Base-by-base conservation (phyloP, 1,284 basidiomycete species). In the Heterobasidion annosum region DNA sequence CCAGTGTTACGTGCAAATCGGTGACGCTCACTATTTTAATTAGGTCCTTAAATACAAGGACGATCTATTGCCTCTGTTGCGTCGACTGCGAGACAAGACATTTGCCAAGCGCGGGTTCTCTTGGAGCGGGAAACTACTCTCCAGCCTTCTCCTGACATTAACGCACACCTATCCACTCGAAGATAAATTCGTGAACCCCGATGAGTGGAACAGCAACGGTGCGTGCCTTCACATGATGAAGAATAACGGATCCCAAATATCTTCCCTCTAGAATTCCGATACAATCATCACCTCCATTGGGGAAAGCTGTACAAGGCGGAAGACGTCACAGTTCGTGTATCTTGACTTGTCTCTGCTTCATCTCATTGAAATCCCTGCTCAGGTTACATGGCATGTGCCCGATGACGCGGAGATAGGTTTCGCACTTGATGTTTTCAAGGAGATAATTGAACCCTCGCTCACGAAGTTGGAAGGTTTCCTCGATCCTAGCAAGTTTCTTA, bases 41-140 rank as follows among this genome's bases (percentile, higher is more conserved):
- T 57, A 85, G 83, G 64, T 88, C 16, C 69, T 93, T 34, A 72
- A 74, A 61, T 83, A 91, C 69, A 78, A 78, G 63, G 72, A 81
- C 10, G 75, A 83, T 37, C 68, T 93, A 35, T 63, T 93, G 51
- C 76, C 81, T 8, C 70, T 95, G 16, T 70, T 96, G 47, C 74
- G 75, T 57, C 66, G 85, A 10, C 76, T 94, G 59, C 81, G 84
- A 58, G 74, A 83, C 52, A 83, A 84, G 61, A 85, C 89, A 8
- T 79, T 83, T 59, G 88, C 91, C 2, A 93, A 96, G 68, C 81
- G 90, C 51, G 91, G 91, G 4, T 96, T 83, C 72, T 83, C 84
- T 3, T 91, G 91, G 73, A 85, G 82, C 3, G 89, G 89, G 25
- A 87, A 88, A 66, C 71, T 96, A 12, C 67, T 96, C 32, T 85